Percentiles rank a stretch among this genome's conserved stretches.
Evolutionary conservation across 148 eudicot genomes (phyloP).

Genomic region (Selenicereus undatus): DNA sequence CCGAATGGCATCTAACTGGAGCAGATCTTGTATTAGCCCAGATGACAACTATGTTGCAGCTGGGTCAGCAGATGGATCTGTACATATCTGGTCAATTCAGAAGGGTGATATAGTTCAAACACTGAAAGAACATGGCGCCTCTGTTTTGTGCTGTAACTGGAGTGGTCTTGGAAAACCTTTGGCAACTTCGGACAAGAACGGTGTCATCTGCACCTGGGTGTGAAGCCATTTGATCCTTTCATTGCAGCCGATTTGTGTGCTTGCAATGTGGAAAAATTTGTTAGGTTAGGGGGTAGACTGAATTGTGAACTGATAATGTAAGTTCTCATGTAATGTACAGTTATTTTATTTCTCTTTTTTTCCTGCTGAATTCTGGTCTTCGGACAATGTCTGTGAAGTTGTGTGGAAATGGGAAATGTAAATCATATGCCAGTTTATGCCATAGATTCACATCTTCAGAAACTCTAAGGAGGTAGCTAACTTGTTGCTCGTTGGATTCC

Average conservation of each 20-base stretch:
- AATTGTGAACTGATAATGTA: slow-evolving; percentile 2
- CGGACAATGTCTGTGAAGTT: neutral
- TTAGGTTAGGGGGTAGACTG: neutral
- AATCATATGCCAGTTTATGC: neutral
- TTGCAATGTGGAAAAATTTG: neutral
- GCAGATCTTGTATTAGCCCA: slow-evolving; percentile 87
- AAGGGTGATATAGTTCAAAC: slow-evolving; percentile 63
- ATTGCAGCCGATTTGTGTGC: neutral
- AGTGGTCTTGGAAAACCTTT: slow-evolving; percentile 79
- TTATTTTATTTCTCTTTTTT: neutral
- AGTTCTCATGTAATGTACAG: slow-evolving; percentile 24
- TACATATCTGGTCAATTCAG: slow-evolving; percentile 71
- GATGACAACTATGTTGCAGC: slow-evolving; percentile 89
- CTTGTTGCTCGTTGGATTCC: no score
- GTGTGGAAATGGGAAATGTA: neutral
- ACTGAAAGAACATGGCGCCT: slow-evolving; percentile 64
- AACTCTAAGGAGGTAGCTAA: neutral
- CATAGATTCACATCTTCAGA: neutral
- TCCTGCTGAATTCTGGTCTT: neutral
- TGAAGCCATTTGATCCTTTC: slow-evolving; percentile 28
- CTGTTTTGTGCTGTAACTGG: slow-evolving; percentile 88
- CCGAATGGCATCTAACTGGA: slow-evolving; percentile 89
- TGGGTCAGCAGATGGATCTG: slow-evolving; percentile 94
- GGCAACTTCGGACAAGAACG: slow-evolving; percentile 79
- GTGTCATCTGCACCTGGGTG: slow-evolving; percentile 71